phyloP scores from a whole-genome alignment of 164 flowering plant species.

The Magnolia sinica region DNA sequence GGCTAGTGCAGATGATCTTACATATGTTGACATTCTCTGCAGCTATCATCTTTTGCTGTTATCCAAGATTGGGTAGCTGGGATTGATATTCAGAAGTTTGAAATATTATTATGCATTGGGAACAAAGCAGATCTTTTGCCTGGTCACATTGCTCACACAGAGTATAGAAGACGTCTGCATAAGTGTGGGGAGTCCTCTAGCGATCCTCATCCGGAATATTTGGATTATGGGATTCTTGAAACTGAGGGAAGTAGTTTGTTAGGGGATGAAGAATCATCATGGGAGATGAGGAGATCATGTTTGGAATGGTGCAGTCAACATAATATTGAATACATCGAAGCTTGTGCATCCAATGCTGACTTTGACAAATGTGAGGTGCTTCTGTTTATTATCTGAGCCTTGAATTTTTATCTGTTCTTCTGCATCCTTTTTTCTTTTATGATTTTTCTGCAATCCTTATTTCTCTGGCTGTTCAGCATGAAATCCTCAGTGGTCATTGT shows the following conservation, averaged over 20 bases:
- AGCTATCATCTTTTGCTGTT: slow-evolving; percentile 60
- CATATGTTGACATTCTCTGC: slow-evolving; percentile 22
- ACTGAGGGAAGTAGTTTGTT: slow-evolving; percentile 76
- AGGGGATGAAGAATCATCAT: slow-evolving; percentile 56
- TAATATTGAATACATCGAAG: slow-evolving; percentile 82
- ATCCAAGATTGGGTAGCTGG: slow-evolving; percentile 72
- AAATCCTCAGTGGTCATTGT: too few relatives aligned
- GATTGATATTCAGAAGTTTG: slow-evolving; percentile 56
- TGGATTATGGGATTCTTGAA: slow-evolving; percentile 68
- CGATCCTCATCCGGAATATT: slow-evolving; percentile 35
- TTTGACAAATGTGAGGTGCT: slow-evolving; percentile 82
- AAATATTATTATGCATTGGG: slow-evolving; percentile 79
- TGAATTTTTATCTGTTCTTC: too few relatives aligned
- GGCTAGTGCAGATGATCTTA: background rate
- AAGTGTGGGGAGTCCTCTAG: slow-evolving; percentile 33
- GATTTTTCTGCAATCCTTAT: too few relatives aligned
- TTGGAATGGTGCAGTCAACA: slow-evolving; percentile 78
- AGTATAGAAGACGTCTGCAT: slow-evolving; percentile 62
- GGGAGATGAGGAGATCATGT: slow-evolving; percentile 56
- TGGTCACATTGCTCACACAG: slow-evolving; percentile 78
- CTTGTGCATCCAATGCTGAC: slow-evolving; percentile 85
- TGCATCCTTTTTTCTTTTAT: too few relatives aligned
- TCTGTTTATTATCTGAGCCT: too few relatives aligned
- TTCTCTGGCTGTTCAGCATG: too few relatives aligned
- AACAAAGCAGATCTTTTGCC: slow-evolving; percentile 92